Evolutionary conservation across 371 early-diverging fungal species (phyloP).

Genomic region (Zancudomyces culisetae): DNA sequence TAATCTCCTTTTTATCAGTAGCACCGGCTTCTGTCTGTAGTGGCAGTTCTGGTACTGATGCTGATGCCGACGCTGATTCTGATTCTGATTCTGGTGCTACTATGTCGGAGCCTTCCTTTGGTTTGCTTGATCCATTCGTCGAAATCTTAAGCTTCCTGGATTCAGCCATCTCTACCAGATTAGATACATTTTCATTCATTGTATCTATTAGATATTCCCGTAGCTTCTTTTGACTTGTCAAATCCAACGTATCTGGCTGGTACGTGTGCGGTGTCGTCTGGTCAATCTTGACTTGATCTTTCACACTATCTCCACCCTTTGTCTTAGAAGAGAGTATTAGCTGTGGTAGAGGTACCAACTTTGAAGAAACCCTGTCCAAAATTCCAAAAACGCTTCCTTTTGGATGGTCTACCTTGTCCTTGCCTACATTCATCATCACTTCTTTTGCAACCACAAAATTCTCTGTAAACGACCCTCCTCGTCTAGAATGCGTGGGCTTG

Average conservation of each 20-base stretch:
- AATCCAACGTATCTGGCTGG: slow-evolving; percentile 39
- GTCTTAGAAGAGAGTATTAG: slow-evolving; percentile 9
- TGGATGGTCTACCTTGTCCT: no score
- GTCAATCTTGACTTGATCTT: neutral
- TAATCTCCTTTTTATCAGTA: no score
- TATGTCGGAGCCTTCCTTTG: neutral
- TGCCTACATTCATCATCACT: slow-evolving; percentile 19
- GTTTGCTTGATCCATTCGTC: no score
- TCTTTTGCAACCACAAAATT: slow-evolving; percentile 41
- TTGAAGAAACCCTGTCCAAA: slow-evolving; percentile 30
- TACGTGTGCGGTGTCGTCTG: slow-evolving; percentile 16
- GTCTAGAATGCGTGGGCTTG: slow-evolving; percentile 24
- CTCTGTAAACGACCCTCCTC: slow-evolving; percentile 42
- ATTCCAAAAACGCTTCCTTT: slow-evolving; percentile 31
- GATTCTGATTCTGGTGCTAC: no score
- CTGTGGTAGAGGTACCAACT: slow-evolving; percentile 30
- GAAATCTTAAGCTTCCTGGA: slow-evolving; percentile 19
- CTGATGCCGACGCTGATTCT: no score
- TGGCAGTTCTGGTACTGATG: no score
- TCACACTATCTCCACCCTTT: neutral
- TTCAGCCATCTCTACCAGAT: slow-evolving; percentile 32
- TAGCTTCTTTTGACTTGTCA: slow-evolving; percentile 24
- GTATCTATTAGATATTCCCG: slow-evolving; percentile 43
- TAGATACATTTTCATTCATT: slow-evolving; percentile 33
- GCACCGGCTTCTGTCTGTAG: slow-evolving; percentile 8